Evolutionary conservation across 495 filamentous ascomycete genomes (phyloP), one percentile per base, ranked within the genome.

Genomic region (Trichocladium uniseriatum): DNA sequence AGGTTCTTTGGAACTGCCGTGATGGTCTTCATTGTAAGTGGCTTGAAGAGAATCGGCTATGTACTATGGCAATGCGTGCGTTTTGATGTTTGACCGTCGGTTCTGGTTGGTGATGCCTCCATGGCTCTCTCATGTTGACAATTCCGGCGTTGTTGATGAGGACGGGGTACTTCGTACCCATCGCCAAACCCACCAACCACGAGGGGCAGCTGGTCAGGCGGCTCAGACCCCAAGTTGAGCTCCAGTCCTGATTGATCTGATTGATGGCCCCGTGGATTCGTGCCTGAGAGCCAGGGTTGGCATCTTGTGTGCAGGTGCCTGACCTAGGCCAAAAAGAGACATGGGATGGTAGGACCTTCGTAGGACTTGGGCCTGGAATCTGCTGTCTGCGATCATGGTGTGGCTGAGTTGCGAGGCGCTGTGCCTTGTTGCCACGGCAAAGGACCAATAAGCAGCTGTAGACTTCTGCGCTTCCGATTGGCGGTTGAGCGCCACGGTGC

Each of bases 361-460:
- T 65, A 65, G 62, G 62, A 65, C 62, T 65, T 54, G 34, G 41
- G 31, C 16, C 15, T 47, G n/a, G n/a, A n/a, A n/a, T n/a, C n/a
- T n/a, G n/a, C n/a, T 20, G 38, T 43, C 45, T 48, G 45, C 38
- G n/a, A n/a, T n/a, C 48, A 43, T 39, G 38, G 20, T 46, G 57
- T 60, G 57, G 57, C 57, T 63, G 55, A 56, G 60, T 34, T 18
- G n/a, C 39, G 32, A 47, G 48, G 54, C 27, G 57, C 52, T 58
- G 60, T 46, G n/a, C 49, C 48, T 52, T 52, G 37, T 43, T 50
- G 29, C 37, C 22, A 43, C 28, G 27, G 35, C 19, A 34, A 16
- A 18, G 8, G 36, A 14, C 49, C 36, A 45, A 51, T 51, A 16
- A 40, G n/a, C 24, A n/a, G 1, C 29, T 16, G 15, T 8, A 32